Base-by-base conservation (phyloP, 2,329 filamentous ascomycete species). In the Penicillium psychrosexuale region DNA sequence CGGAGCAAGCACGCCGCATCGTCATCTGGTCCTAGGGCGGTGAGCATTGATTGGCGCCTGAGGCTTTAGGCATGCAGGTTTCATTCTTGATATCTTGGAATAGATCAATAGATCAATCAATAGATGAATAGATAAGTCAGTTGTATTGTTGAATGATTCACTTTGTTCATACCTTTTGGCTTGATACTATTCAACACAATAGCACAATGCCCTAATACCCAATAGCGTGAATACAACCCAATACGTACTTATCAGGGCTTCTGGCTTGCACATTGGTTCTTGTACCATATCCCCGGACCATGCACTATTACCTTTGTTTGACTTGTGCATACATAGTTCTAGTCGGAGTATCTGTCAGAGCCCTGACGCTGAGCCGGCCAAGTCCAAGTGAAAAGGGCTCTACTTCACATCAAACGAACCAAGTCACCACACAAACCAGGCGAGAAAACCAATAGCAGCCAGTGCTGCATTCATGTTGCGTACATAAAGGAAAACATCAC, bases 401-500 rank as follows among this genome's bases (percentile, higher is more conserved):
- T 50, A 27, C 37, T 50, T 28, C 28, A 17, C 17, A 42, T 9
- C 17, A 12, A 24, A 27, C 15, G 24, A 12, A 24, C 13, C 22
- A 24, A 37, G 27, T 38, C 13, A 47, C 19, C 37, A 44, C n/a
- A 12, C 6, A 24, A n/a, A 31, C 46, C 27, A 52, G 24, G 39
- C 40, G 46, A 45, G 31, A 50, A 59, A 57, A 51, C 39, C 56
- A 44, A 51, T 58, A 59, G 55, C 57, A 59, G 59, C 56, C 55
- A 45, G 43, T 53, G 45, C 53, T 53, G 59, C 55, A 53, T 53
- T 56, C 59, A 56, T 56, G 39, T 47, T 51, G 57, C 47, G 51
- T 51, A 58, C 43, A 58, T 54, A 57, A 51, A 52, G 43, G 52
- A 50, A 51, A 58, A 57, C 53, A 57, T 61, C 61, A 61, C 56